A percentile compares a stretch with the other conserved stretches of the same genome.
phyloP scores from a whole-genome alignment of 371 early-diverging fungal genomes.

The Haplosporangium sp. region DNA sequence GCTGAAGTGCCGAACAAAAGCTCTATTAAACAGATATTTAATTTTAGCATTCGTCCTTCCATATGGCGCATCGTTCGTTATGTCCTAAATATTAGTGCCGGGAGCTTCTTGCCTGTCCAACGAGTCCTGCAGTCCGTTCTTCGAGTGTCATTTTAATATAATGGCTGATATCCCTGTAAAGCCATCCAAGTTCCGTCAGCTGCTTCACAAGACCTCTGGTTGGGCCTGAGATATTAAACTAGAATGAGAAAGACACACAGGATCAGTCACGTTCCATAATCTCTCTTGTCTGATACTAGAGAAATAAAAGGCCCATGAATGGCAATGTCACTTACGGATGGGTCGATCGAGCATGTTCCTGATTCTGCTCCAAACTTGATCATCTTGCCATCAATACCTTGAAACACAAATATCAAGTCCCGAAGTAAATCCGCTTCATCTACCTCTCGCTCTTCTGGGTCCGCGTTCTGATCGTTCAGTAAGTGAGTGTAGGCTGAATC shows the following conservation, averaged over 20 bases:
- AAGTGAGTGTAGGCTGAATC: constrained; percentile 19
- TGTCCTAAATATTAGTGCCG: no score
- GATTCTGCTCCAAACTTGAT: constrained; percentile 69
- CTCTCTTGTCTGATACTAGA: no score
- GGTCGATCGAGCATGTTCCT: constrained; percentile 64
- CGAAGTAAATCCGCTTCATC: constrained; percentile 79
- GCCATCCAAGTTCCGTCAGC: constrained; percentile 78
- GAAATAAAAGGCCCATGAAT: no score
- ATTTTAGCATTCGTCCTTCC: constrained; percentile 4
- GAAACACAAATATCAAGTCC: constrained; percentile 92
- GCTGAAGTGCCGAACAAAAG: constrained; percentile 82
- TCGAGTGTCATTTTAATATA: constrained; percentile 60
- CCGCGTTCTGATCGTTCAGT: constrained; percentile 9
- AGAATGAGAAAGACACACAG: not conserved
- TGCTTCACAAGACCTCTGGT: constrained; percentile 67
- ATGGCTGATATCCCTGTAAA: constrained; percentile 68
- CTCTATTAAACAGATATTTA: constrained; percentile 62
- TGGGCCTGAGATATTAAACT: constrained; percentile 66
- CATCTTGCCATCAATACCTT: constrained; percentile 92
- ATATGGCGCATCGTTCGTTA: not conserved
- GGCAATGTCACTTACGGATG: constrained; percentile 49
- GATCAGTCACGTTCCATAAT: no score
- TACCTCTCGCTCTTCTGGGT: constrained; percentile 57
- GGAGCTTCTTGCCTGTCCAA: constrained; percentile 64
- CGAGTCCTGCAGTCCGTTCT: constrained; percentile 65